phyloP scores from a whole-genome alignment of 2,329 filamentous ascomycete species.

The Fusarium sacchari region DNA sequence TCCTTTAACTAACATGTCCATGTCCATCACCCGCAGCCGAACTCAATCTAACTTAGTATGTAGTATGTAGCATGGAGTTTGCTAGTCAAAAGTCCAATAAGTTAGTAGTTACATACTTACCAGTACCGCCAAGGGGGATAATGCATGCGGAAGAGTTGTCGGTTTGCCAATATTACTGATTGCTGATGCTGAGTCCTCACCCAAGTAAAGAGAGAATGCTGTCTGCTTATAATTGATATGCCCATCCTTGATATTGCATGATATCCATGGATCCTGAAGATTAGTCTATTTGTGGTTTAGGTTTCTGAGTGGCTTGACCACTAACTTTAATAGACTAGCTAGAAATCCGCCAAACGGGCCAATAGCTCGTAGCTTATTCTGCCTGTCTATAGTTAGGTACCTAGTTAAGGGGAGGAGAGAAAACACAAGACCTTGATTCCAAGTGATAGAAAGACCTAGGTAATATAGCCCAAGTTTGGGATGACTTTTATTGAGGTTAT shows the following conservation, averaged over 20 bases:
- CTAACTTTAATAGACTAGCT: neutral
- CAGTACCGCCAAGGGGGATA: neutral
- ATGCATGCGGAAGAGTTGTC: neutral
- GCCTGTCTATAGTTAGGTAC: neutral
- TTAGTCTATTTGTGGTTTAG: neutral
- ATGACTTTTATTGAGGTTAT: too few relatives aligned
- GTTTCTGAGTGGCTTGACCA: neutral
- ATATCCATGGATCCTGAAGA: neutral
- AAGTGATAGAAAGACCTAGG: too few relatives aligned
- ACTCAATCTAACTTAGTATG: slow-evolving; percentile 2
- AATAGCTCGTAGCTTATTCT: neutral
- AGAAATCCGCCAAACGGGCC: slow-evolving; percentile 1
- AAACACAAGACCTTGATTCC: too few relatives aligned
- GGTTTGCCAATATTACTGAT: neutral
- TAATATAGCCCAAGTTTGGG: too few relatives aligned
- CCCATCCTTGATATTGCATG: slow-evolving; percentile 1
- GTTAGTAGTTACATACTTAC: too few relatives aligned
- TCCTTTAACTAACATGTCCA: slow-evolving; percentile 6
- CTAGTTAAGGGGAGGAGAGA: too few relatives aligned
- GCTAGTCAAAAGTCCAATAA: neutral
- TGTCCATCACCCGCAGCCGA: slow-evolving; percentile 32
- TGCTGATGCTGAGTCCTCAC: neutral
- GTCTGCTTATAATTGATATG: neutral
- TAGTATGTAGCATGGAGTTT: slow-evolving; percentile 16
- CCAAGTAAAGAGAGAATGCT: neutral